Percentiles rank a stretch among this genome's conserved stretches.
phyloP scores from a whole-genome alignment of 768 basidiomycete species.

The Lactarius hatsudake region DNA sequence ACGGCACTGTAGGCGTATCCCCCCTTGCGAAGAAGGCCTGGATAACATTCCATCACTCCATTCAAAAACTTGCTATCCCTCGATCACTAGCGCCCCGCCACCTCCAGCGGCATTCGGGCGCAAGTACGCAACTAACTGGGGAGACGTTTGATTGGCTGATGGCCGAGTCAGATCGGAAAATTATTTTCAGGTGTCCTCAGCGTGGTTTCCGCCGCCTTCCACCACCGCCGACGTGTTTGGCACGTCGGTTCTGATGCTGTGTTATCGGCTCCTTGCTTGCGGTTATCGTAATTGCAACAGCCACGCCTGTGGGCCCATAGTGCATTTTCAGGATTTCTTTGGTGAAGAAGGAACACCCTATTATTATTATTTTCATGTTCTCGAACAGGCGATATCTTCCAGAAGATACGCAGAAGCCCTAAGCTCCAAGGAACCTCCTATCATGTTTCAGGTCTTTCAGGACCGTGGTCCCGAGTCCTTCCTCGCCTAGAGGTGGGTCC shows the following conservation, averaged over 20 bases:
- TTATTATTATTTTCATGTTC: background rate
- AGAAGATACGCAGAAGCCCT: background rate
- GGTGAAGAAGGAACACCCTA: too few species aligned
- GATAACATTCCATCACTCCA: background rate
- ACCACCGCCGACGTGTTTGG: background rate
- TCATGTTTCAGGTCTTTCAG: too few species aligned
- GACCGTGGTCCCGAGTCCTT: background rate
- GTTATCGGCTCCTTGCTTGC: background rate
- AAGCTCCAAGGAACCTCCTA: too few species aligned
- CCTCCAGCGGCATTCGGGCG: background rate
- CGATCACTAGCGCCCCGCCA: background rate
- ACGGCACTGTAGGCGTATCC: background rate
- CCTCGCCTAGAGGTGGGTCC: background rate
- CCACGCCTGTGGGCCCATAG: background rate
- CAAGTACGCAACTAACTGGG: background rate
- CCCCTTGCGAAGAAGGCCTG: background rate
- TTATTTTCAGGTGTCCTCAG: background rate
- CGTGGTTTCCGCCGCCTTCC: background rate
- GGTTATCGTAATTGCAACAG: background rate
- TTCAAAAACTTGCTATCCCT: background rate
- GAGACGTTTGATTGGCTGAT: background rate
- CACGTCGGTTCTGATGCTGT: background rate
- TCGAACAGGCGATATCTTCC: background rate
- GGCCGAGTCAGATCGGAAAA: background rate
- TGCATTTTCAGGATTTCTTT: too few species aligned